phyloP scores from a whole-genome alignment of 2,329 filamentous ascomycete genomes.

The Beauveria sp. region DNA sequence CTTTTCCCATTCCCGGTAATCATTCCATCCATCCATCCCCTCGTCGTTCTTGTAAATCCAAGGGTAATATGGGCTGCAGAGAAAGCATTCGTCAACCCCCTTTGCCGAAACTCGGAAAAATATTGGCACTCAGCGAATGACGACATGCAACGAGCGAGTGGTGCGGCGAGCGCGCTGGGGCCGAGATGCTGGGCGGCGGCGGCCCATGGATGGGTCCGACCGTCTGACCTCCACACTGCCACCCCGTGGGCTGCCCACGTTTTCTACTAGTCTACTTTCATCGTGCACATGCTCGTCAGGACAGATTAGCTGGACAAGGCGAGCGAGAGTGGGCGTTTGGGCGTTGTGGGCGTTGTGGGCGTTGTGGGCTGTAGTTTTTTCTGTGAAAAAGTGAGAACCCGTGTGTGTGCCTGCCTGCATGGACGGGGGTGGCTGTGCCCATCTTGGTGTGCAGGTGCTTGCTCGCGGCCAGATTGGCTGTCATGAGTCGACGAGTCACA shows the following conservation, averaged over 20 bases:
- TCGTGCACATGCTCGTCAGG: background rate
- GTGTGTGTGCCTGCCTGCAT: background rate
- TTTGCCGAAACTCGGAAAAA: background rate
- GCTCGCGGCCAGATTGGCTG: background rate
- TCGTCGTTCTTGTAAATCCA: no score
- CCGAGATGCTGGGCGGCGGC: background rate
- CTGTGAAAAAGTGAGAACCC: background rate
- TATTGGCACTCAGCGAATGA: background rate
- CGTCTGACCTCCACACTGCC: conserved; percentile 7
- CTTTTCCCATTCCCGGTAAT: no score
- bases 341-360: background rate
- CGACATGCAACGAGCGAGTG: conserved; percentile 8
- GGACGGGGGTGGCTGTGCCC: background rate
- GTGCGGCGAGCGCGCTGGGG: background rate
- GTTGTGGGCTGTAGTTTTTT: background rate
- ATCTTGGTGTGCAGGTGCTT: background rate
- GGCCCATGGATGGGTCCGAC: conserved; percentile 4
- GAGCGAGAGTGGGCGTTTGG: background rate
- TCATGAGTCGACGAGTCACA: background rate
- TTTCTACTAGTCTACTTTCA: conserved; percentile 2
- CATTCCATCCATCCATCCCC: no score
- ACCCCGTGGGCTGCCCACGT: conserved; percentile 10
- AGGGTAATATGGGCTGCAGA: no score
- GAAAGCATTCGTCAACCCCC: no score
- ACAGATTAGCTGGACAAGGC: background rate